Conservation (phyloP, 169 alveolate species). For the Plasmodium reichenowi region DNA sequence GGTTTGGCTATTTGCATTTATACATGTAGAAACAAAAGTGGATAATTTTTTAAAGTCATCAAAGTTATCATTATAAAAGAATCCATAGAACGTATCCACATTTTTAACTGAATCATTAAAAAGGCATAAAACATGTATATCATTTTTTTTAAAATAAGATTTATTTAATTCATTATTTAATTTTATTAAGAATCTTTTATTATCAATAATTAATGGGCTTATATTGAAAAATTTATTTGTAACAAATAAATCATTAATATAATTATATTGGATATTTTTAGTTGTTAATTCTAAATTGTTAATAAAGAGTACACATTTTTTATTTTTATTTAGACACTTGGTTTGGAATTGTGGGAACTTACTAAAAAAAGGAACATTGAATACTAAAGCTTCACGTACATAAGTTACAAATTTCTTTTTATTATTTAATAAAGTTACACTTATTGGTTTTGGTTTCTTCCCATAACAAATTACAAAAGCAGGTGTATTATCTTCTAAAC, state of each 20-base stretch:
- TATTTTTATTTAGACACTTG: slow-evolving; percentile 64
- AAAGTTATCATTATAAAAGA: slow-evolving; percentile 67
- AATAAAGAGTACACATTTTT: slow-evolving; percentile 58
- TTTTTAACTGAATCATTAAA: slow-evolving; percentile 1
- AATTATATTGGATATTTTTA: slow-evolving; percentile 42
- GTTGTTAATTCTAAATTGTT: slow-evolving; percentile 7
- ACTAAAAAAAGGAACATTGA: slow-evolving; percentile 53
- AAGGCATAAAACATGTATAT: slow-evolving; percentile 70
- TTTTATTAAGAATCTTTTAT: slow-evolving; percentile 24
- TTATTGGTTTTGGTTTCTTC: slow-evolving; percentile 71
- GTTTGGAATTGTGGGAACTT: slow-evolving; percentile 76
- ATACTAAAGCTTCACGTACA: slow-evolving; percentile 62
- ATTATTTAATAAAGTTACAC: slow-evolving; percentile 12
- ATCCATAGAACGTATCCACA: slow-evolving; percentile 24
- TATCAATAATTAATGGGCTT: slow-evolving; percentile 55
- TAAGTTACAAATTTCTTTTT: slow-evolving; percentile 53
- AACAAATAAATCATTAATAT: slow-evolving; percentile 68
- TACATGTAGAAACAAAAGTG: slow-evolving; percentile 29
- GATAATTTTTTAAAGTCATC: slow-evolving; percentile 53
- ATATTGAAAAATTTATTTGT: slow-evolving; percentile 61
- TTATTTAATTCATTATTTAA: slow-evolving; percentile 58
- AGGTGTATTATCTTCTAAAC: slow-evolving; percentile 15
- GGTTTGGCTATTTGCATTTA: slow-evolving; percentile 36
- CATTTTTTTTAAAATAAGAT: slow-evolving; percentile 37
- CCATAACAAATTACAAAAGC: slow-evolving; percentile 68